Base-by-base conservation (phyloP, 2,329 filamentous ascomycete species). In the Talaromyces funiculosus region DNA sequence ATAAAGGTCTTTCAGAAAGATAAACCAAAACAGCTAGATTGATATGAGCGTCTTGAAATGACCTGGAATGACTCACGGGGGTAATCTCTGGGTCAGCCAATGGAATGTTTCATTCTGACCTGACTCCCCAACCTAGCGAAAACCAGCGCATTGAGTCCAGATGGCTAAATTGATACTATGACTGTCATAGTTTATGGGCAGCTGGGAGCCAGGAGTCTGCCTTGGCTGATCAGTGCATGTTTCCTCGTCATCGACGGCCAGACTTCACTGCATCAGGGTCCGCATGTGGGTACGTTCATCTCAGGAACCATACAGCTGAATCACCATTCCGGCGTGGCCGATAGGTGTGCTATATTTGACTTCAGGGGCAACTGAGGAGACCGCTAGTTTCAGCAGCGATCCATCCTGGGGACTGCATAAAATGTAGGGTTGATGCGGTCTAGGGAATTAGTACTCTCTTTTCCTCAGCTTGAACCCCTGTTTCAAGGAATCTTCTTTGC, bases 401-500 rank as follows among this genome's bases (percentile, higher is more conserved):
- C 42, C 61, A 51, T 18, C 47, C 38, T 47, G 47, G 47, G 49
- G 16, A 58, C 62, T 64, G 54, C 58, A 66, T 72, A 62, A 68
- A 64, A 59, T 49, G 42, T 59, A 29, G 35, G 18, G 59, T 37
- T 61, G 54, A 57, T 47, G 38, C 59, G 63, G 57, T 64, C 42
- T 7, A 54, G 42, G 63, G 53, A 40, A 20, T 63, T 87, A 90
- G 62, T 89, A 96, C 66, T 96, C 89, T 76, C 95, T 92, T 14
- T 83, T 97, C 57, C 81, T 96, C 64, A 93, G 89, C 71, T 75
- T 97, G 64, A 91, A 91, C 67, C 90, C n/a, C 1, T 96, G 95
- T 97, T 94, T 82, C 29, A n/a, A 92, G 73, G 61, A 75, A 70
- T 62, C 63, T 76, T 62, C 73, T 75, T 69, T 55, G 72, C n/a